phyloP scores from a whole-genome alignment of 768 basidiomycete genomes.

The Russula vinacea region DNA sequence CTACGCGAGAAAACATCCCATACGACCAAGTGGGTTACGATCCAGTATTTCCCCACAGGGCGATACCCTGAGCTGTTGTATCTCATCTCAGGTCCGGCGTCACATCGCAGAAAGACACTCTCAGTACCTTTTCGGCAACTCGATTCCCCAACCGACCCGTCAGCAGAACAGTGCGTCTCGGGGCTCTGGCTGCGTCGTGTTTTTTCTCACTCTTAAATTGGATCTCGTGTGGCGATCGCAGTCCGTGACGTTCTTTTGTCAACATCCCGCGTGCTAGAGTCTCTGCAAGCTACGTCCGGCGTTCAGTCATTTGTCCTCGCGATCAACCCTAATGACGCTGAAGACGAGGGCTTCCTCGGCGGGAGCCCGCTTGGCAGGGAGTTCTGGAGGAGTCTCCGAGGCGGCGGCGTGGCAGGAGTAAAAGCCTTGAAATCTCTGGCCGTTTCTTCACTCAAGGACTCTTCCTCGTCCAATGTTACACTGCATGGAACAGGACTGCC shows the following conservation, averaged over 20 bases:
- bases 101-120: slow-evolving; percentile 64
- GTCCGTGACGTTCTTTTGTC: slow-evolving; percentile 48
- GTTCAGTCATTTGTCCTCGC: slow-evolving; percentile 62
- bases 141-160: neutral
- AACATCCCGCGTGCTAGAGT: slow-evolving; percentile 53
- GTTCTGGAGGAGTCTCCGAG: slow-evolving; percentile 60
- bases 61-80: slow-evolving; percentile 26
- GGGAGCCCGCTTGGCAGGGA: slow-evolving; percentile 59
- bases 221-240: slow-evolving; percentile 35
- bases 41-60: neutral
- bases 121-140: slow-evolving; percentile 49
- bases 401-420: slow-evolving; percentile 57
- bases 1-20: slow-evolving; percentile 54
- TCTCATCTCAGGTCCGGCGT: slow-evolving; percentile 47
- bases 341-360: slow-evolving; percentile 58
- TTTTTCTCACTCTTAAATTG: slow-evolving; percentile 7
- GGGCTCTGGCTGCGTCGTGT: neutral
- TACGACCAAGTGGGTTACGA: slow-evolving; percentile 53
- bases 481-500: slow-evolving; percentile 7
- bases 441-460: slow-evolving; percentile 2
- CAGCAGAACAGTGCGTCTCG: slow-evolving; percentile 28
- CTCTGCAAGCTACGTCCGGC: slow-evolving; percentile 48
- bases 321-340: slow-evolving; percentile 49
- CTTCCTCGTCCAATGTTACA: neutral
- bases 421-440: slow-evolving; percentile 49